Evolutionary conservation across 1,139 yeast genomes (phyloP), one percentile per base, ranked within the genome.

Genomic region (Candida labiduridarum): DNA sequence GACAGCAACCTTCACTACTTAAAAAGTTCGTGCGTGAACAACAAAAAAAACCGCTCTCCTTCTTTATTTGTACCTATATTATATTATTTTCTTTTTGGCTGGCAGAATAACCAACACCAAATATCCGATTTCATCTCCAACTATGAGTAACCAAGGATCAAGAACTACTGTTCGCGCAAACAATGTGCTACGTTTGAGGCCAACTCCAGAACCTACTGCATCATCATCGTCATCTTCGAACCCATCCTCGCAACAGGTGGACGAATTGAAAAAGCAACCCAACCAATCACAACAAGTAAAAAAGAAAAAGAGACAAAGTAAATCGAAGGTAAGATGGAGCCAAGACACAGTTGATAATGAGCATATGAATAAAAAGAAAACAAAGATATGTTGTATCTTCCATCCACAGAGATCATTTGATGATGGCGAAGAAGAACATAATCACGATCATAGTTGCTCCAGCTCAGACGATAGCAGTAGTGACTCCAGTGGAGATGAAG

Each of bases 321-420:
- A 67, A 49, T 78, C 84, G 3, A 76, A 78, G 41, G 97, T 92
- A 0, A 75, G 85, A 51, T 92, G 97, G 97, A 78, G 84, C 4
- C 89, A 87, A 42, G 96, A 85, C 46, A 94, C 90, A 4, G 76
- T 92, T 5, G 98, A 92, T 67, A 92, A 92, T 63, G 99, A 92
- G 67, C 72, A 87, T 64, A 76, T 94, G 87, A 81, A 86, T 62
- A 88, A 82, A 72, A 92, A 92, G 71, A 91, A 90, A 66, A 82
- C 96, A 16, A 94, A 92, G 67, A 86, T 92, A n/a, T 94, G 99
- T 65, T 92, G 99, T 59, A 92, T 94, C 19, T 94, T 87, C 71
- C 96, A 90, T 62, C 96, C 96, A 2, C 87, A 86, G 46, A 75
- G 84, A 36, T 86, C 83, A 57, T 87, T 85, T 60, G 94, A 83